phyloP scores from a whole-genome alignment of 1,284 basidiomycete genomes.

The Cryptococcus sp. region DNA sequence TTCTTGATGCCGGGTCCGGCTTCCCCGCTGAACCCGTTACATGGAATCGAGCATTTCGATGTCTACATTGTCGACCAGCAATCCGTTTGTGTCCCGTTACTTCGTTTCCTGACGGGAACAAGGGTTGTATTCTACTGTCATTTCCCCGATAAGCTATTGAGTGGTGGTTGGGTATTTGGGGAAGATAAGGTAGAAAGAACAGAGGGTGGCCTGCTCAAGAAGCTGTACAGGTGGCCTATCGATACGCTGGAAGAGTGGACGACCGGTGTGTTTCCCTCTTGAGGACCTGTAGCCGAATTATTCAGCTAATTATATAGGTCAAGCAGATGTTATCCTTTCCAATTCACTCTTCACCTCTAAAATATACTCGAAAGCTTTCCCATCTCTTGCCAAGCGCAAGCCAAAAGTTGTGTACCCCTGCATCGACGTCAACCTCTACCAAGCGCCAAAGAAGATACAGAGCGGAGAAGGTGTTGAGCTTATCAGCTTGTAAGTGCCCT shows the following conservation, averaged over 20 bases:
- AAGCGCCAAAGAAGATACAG: constrained; percentile 40
- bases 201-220: constrained; percentile 54
- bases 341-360: constrained; percentile 87
- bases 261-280: constrained; percentile 59
- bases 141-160: constrained; percentile 90
- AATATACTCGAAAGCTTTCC: constrained; percentile 73
- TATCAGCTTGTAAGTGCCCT: constrained; percentile 61
- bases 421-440: constrained; percentile 73
- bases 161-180: constrained; percentile 48
- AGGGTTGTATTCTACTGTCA: constrained; percentile 96
- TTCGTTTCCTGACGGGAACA: constrained; percentile 63
- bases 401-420: constrained; percentile 87
- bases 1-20: constrained; percentile 36
- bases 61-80: constrained; percentile 94
- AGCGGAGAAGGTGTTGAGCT: constrained; percentile 56
- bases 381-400: constrained; percentile 56
- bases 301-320: constrained; percentile 52
- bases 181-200: constrained; percentile 42
- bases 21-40: constrained; percentile 35
- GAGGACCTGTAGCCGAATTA: too few relatives aligned
- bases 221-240: constrained; percentile 79
- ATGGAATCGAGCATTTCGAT: constrained; percentile 56
- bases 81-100: constrained; percentile 80
- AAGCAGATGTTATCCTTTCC: constrained; percentile 83
- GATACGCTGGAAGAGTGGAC: constrained; percentile 86